Evolutionary conservation across 306 rosid species (phyloP), one percentile per base, ranked within the genome.

Genomic region (Cajanus cajan): DNA sequence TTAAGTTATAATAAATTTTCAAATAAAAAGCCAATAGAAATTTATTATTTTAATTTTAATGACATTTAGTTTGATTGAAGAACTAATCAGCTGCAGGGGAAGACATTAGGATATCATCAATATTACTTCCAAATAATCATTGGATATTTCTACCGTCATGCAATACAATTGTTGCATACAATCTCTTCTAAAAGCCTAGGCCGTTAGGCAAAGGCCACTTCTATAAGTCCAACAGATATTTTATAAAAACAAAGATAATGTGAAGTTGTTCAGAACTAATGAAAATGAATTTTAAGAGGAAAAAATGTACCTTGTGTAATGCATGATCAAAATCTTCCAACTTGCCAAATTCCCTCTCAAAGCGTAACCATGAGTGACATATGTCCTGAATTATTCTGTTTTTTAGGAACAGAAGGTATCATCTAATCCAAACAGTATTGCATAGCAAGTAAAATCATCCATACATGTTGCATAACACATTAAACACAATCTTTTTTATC

Each of bases 381-480:
- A 92, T 95, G 81, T 95, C 98, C 98, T 94, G 98, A 90, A 92
- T 83, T 83, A 84, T 88, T 92, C 91, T 88, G 90, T 80, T 73
- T 77, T 85, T 88, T 90, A 90, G 94, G 78, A 81, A 87, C 83
- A 77, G 93, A 84, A 89, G 81, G 87, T 85, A 89, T 86, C 93
- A 94, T 90, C 90, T 86, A 94, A 84, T 88, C 74, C 90, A 85
- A 87, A 86, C 74, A 78, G 82, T 62, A 83, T 75, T 78, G 73
- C 21, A 72, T 65, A 79, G 79, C 58, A 39, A 67, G 70, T 51
- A 76, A 78, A 70, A 51, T 48, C 69, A 73, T 71, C 74, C 34
- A 4, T 24, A 48, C 18, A 70, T 58, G 65, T 51, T 50, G 64
- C 40, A 45, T 67, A 47, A 28, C 47, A 48, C 31, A 18, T 50